Evolutionary conservation across 495 filamentous ascomycete genomes (phyloP).

Genomic region (Xylaria bambusicola): DNA sequence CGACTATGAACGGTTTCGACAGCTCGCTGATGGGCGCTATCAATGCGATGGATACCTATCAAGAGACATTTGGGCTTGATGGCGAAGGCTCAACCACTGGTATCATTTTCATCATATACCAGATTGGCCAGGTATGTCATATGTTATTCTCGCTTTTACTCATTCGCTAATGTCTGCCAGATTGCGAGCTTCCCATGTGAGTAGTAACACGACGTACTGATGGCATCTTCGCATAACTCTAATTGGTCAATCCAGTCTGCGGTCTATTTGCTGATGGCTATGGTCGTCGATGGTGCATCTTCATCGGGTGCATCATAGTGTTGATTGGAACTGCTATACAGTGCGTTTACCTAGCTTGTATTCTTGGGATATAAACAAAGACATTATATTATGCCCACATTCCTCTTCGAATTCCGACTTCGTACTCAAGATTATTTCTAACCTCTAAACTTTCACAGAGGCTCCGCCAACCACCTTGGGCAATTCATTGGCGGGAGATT

Average conservation of each 20-base stretch:
- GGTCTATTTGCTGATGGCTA: conserved; percentile 38
- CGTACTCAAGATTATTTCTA: neutral
- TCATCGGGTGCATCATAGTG: conserved; percentile 54
- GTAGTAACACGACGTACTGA: neutral
- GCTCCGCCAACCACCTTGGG: conserved; percentile 40
- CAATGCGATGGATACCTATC: conserved; percentile 47
- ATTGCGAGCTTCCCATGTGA: conserved; percentile 43
- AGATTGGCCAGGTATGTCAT: conserved; percentile 39
- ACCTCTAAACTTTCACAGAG: conserved; percentile 14
- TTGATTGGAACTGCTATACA: conserved; percentile 57
- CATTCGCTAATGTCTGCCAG: neutral
- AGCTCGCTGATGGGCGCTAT: conserved; percentile 45
- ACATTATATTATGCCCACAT: too few relatives aligned
- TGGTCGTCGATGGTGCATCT: conserved; percentile 57
- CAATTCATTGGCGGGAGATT: conserved; percentile 60
- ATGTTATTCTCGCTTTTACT: neutral
- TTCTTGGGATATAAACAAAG: too few relatives aligned
- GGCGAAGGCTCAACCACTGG: conserved; percentile 37
- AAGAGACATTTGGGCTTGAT: conserved; percentile 42
- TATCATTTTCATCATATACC: conserved; percentile 42
- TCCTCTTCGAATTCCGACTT: neutral
- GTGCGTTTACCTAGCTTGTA: conserved; percentile 8
- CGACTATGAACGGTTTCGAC: conserved; percentile 53
- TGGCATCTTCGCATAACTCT: neutral
- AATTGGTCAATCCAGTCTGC: conserved; percentile 25